phyloP scores from a whole-genome alignment of 306 rosid genomes.

The Arachis hypogaea region DNA sequence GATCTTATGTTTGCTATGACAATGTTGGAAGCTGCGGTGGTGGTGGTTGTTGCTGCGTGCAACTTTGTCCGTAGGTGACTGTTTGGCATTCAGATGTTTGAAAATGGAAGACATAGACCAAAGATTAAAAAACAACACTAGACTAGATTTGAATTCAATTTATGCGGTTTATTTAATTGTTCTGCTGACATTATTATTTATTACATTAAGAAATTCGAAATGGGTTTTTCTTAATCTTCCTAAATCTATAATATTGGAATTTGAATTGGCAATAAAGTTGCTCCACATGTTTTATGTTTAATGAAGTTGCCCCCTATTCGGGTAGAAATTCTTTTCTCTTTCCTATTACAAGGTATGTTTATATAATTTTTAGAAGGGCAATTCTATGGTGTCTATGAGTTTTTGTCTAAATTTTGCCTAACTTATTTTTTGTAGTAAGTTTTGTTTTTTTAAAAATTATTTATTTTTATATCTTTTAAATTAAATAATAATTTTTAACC shows the following conservation, averaged over 20 bases:
- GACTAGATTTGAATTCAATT: slow-evolving; percentile 50
- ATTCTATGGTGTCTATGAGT: no score
- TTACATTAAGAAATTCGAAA: background rate
- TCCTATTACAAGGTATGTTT: no score
- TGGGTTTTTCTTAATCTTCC: background rate
- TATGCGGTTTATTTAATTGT: slow-evolving; percentile 39
- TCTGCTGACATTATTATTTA: slow-evolving; percentile 28
- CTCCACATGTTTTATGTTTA: slow-evolving; percentile 10
- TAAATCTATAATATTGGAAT: no score
- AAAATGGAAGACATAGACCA: slow-evolving; percentile 43
- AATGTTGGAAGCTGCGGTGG: slow-evolving; percentile 39
- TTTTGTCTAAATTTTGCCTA: no score
- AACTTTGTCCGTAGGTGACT: slow-evolving; percentile 39
- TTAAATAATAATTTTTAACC: no score
- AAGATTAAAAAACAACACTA: background rate
- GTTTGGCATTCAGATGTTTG: slow-evolving; percentile 47
- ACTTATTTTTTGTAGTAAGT: no score
- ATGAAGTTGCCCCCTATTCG: slow-evolving; percentile 29
- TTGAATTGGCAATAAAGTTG: background rate
- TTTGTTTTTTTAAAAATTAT: no score
- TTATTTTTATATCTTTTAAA: no score
- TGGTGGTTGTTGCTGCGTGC: slow-evolving; percentile 12
- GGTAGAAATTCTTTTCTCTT: background rate
- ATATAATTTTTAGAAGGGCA: no score
- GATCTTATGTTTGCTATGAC: slow-evolving; percentile 1